phyloP scores from a whole-genome alignment of 2,329 filamentous ascomycete species.

The Ciborinia camelliae region DNA sequence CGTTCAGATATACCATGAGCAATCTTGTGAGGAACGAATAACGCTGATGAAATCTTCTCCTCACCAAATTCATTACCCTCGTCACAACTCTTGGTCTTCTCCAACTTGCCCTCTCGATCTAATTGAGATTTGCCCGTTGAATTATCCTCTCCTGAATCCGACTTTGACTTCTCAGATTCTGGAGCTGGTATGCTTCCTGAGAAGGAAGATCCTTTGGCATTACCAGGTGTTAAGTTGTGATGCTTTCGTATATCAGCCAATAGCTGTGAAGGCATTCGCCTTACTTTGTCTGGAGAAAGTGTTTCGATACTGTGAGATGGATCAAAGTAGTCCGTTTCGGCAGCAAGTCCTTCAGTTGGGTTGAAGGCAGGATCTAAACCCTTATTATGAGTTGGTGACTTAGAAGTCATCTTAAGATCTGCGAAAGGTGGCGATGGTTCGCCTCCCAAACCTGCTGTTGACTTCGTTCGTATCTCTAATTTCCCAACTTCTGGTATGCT shows the following conservation, averaged over 20 bases:
- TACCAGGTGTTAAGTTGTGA: conserved; percentile 36
- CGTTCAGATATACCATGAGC: conserved; percentile 43
- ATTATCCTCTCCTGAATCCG: conserved; percentile 15
- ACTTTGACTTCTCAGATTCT: conserved; percentile 30
- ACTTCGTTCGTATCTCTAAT: neutral
- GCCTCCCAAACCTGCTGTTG: conserved; percentile 2
- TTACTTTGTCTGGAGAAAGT: conserved; percentile 26
- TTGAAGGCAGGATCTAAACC: conserved; percentile 6
- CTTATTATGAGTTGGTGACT: neutral
- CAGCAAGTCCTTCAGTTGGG: conserved; percentile 26
- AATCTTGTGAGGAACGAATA: conserved; percentile 75
- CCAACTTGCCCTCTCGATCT: conserved; percentile 17
- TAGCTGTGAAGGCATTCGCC: conserved; percentile 33
- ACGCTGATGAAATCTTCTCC: conserved; percentile 82
- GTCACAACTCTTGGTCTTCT: conserved; percentile 28
- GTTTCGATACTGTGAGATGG: conserved; percentile 25
- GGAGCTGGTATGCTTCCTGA: conserved; percentile 36
- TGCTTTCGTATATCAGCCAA: conserved; percentile 36
- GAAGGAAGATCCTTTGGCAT: conserved; percentile 35
- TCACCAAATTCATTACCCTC: conserved; percentile 64
- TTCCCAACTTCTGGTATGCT: conserved; percentile 9
- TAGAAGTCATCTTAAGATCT: neutral
- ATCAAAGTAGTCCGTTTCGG: conserved; percentile 33
- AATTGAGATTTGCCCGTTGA: conserved; percentile 8
- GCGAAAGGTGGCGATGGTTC: conserved; percentile 22